These are phyloP conservation scores for Neurospora sp. DNA, from an alignment of 495 filamentous ascomycete species.

Conservation along the genomic window DNA sequence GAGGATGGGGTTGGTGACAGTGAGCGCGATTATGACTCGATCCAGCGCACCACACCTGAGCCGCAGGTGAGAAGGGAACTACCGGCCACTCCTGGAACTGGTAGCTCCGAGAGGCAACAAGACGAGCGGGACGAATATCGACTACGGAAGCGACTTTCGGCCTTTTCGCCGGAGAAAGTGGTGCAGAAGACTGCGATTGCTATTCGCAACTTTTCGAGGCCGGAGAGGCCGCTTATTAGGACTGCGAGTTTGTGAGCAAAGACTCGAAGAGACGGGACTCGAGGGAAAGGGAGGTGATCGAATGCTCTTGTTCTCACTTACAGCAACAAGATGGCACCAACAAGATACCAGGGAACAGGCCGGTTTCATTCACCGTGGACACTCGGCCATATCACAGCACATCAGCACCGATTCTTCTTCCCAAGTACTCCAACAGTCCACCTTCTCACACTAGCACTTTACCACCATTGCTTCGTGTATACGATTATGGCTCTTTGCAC, in stretches of 20 bases:
- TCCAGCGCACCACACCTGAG: neutral
- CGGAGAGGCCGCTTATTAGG: neutral
- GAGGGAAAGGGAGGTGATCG: too few species aligned
- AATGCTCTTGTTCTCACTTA: too few species aligned
- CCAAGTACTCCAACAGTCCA: too few species aligned
- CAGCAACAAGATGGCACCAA: too few species aligned
- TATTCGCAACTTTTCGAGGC: neutral
- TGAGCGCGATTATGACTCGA: neutral
- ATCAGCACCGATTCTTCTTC: too few species aligned
- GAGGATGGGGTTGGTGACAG: neutral
- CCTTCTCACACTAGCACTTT: too few species aligned
- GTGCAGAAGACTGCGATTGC: neutral
- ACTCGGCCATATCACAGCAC: too few species aligned
- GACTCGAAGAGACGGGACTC: neutral
- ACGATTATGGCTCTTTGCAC: too few species aligned
- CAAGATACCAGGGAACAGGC: too few species aligned
- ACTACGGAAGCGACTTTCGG: neutral
- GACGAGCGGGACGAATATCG: neutral
- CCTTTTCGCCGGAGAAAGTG: neutral
- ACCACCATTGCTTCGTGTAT: too few species aligned
- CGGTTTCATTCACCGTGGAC: too few species aligned
- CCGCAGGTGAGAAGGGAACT: neutral
- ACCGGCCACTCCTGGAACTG: neutral
- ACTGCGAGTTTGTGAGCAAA: neutral
- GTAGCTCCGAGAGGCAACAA: neutral